phyloP scores from a whole-genome alignment of 768 basidiomycete species.

The Leccinum ochraceum region DNA sequence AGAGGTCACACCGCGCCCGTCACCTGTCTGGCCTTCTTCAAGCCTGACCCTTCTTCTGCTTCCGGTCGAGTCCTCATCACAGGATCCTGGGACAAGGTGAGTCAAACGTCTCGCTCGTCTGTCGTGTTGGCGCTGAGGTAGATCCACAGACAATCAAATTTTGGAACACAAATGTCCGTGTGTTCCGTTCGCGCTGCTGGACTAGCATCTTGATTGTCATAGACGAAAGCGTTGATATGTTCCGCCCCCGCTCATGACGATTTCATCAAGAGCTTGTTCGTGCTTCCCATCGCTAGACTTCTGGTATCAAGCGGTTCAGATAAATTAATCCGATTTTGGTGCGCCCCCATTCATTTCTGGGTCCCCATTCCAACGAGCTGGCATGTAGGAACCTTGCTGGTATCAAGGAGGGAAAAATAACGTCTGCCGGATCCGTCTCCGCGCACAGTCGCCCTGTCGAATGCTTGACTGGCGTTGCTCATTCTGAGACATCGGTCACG shows the following conservation, averaged over 20 bases:
- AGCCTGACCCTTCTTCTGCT: constrained; percentile 40
- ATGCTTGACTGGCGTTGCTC: constrained; percentile 57
- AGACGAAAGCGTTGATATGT: constrained; percentile 73
- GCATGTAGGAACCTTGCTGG: constrained; percentile 61
- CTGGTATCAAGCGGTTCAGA: constrained; percentile 90
- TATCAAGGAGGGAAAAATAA: constrained; percentile 40
- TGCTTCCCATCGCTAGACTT: constrained; percentile 63
- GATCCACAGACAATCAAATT: constrained; percentile 72
- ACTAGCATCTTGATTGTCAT: constrained; percentile 10
- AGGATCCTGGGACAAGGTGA: constrained; percentile 92
- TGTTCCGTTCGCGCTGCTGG: background rate
- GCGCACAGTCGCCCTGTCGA: constrained; percentile 90
- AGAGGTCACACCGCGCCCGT: constrained; percentile 89
- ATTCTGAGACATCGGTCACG: constrained; percentile 46
- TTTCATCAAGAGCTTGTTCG: constrained; percentile 84
- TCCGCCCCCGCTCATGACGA: constrained; percentile 81
- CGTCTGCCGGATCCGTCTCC: constrained; percentile 67
- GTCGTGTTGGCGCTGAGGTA: constrained; percentile 12
- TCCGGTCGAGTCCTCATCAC: constrained; percentile 66
- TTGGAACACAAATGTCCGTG: constrained; percentile 74
- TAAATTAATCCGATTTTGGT: constrained; percentile 88
- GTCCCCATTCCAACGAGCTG: background rate
- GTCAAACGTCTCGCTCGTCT: constrained; percentile 8
- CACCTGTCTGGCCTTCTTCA: constrained; percentile 74
- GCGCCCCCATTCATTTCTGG: constrained; percentile 21